A percentile compares a stretch with the other conserved stretches of the same genome.
Conservation (phyloP, 306 rosid species). For the Fragaria vesca region DNA sequence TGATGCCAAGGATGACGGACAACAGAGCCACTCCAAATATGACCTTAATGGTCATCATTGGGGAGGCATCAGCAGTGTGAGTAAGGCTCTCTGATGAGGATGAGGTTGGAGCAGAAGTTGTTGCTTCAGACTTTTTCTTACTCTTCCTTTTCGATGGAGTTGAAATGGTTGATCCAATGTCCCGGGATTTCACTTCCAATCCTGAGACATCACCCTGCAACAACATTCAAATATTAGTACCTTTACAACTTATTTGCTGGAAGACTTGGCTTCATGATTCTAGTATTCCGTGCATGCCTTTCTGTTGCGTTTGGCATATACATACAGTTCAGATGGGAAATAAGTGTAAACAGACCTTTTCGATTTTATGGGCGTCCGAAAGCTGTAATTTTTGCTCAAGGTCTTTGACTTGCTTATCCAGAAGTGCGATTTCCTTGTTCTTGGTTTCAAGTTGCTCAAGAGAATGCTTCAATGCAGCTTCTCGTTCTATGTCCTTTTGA, state of each 20-base stretch:
- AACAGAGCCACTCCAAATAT: constrained; percentile 69
- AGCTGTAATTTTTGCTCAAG: constrained; percentile 68
- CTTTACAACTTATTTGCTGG: background rate
- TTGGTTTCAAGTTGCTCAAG: constrained; percentile 67
- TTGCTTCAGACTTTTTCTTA: constrained; percentile 74
- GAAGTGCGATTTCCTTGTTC: constrained; percentile 52
- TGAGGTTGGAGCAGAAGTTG: constrained; percentile 49
- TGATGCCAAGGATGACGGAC: constrained; percentile 68
- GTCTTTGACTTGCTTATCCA: constrained; percentile 64
- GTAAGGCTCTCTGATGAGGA: constrained; percentile 41
- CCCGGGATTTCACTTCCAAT: constrained; percentile 73
- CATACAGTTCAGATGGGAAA: background rate
- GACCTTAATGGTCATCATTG: constrained; percentile 49
- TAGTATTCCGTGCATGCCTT: background rate
- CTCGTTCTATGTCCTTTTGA: constrained; percentile 54
- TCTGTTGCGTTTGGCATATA: background rate
- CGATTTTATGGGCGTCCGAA: constrained; percentile 40
- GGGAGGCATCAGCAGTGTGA: constrained; percentile 48
- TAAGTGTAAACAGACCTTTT: constrained; percentile 45
- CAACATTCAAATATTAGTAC: constrained; percentile 22
- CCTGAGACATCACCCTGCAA: constrained; percentile 56
- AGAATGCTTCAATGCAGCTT: constrained; percentile 56
- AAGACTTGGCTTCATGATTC: background rate
- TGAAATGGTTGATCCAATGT: constrained; percentile 64
- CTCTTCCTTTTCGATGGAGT: constrained; percentile 69